Evolutionary conservation across 345 rosid species (phyloP).

Genomic region (Linum lewisii): DNA sequence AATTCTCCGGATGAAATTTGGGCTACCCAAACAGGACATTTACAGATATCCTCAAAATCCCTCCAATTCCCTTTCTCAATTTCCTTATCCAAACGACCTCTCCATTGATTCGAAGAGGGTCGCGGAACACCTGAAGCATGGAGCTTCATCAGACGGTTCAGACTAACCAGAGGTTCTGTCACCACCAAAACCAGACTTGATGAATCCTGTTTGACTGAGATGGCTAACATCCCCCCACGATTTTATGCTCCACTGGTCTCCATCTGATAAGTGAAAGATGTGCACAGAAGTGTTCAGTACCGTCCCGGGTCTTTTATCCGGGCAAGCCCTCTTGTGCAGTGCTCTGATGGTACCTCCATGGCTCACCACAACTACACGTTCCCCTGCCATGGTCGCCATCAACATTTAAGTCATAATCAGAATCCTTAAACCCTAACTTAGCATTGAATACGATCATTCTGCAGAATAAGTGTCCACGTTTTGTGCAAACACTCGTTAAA

Average conservation of each 20-base stretch:
- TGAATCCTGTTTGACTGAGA: conserved; percentile 36
- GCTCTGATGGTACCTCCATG: conserved; percentile 75
- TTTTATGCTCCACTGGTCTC: conserved; percentile 41
- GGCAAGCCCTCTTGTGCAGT: conserved; percentile 53
- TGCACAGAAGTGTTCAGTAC: conserved; percentile 57
- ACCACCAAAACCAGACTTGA: conserved; percentile 65
- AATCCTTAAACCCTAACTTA: too few relatives aligned
- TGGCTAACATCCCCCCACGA: conserved; percentile 55
- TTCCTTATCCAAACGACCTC: too few relatives aligned
- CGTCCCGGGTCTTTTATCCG: conserved; percentile 34
- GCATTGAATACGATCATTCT: too few relatives aligned
- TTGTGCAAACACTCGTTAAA: too few relatives aligned
- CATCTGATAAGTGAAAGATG: conserved; percentile 43
- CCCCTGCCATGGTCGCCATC: conserved; percentile 31
- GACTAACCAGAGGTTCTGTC: conserved; percentile 58
- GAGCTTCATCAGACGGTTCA: too few relatives aligned
- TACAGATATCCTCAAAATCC: too few relatives aligned
- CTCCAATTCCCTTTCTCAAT: too few relatives aligned
- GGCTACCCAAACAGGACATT: too few relatives aligned
- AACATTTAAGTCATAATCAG: not conserved
- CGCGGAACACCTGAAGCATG: too few relatives aligned
- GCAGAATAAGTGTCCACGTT: too few relatives aligned
- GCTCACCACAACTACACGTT: conserved; percentile 53
- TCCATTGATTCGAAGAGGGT: too few relatives aligned
- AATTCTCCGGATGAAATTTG: too few relatives aligned